Base-by-base conservation (phyloP, 805 yeast genomes). In the Candida patagonica region DNA sequence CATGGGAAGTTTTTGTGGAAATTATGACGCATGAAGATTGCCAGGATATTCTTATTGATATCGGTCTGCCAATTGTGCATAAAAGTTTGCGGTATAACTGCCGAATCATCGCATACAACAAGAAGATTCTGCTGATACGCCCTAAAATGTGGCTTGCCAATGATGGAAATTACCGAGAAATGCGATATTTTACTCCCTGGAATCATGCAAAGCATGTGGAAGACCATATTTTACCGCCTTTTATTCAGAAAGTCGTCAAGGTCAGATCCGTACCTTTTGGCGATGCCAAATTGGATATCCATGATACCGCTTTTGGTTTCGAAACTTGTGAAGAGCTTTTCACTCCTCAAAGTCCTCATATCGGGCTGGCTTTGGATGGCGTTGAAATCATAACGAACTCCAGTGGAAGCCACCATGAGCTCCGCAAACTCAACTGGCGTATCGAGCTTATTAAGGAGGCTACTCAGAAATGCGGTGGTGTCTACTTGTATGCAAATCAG, bases 121-220 rank as follows among this genome's bases (percentile, higher is more conserved):
- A 88, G 26, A 67, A 75, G 53, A 82, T 92, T 41, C 61, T 88
- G 33, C 68, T 89, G 49, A 89, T 92, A 50, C 74, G 97, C 52
- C 99, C 99, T 13, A 92, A 92, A 58, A 56, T 92, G 33, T 80
- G 87, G 74, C 70, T 92, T 37, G 97, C 97, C 13, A 94, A 92
- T 57, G 98, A 92, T 63, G 99, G 99, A 0, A 92, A 92, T 58
- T 92, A 94, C 63, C 74, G 98, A 37, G 99, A 92, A 60, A 88
- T 92, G 97, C 73, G 99, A 52, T 86, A 79, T 59, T 92, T 92
- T 61, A 84, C 95, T 0, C 96, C 97, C 9, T 92, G 98, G 98
- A 65, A 75, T 53, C 74, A 85, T 40, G 76, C 87, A 3, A 76
- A 80, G 50, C 72, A 76, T 45, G 80, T 78, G 33, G 97, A 92